A percentile compares a stretch with the other conserved stretches of the same genome.
Conservation (phyloP, 2,329 filamentous ascomycete species). For the Aspergillus floridensis region DNA sequence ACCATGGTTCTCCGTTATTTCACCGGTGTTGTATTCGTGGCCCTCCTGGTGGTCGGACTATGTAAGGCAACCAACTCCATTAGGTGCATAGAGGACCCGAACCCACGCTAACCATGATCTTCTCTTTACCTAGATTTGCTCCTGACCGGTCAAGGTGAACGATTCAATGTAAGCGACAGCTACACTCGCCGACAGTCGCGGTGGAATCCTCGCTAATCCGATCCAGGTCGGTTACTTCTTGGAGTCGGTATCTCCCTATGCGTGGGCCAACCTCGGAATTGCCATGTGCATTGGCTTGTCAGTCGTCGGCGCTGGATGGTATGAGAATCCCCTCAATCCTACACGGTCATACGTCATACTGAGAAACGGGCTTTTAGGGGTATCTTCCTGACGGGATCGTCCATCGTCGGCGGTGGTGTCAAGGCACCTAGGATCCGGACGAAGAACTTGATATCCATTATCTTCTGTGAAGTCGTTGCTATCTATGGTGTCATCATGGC, state of each 20-base stretch:
- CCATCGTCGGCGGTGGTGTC: slow-evolving; percentile 94
- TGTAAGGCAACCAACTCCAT: slow-evolving; percentile 57
- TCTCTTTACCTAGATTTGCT: slow-evolving; percentile 74
- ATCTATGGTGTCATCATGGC: slow-evolving; percentile 99
- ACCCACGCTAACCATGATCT: slow-evolving; percentile 19
- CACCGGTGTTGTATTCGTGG: slow-evolving; percentile 64
- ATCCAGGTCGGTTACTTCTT: slow-evolving; percentile 83
- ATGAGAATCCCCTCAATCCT: slow-evolving; percentile 20
- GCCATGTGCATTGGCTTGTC: slow-evolving; percentile 93
- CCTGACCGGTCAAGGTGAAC: slow-evolving; percentile 92
- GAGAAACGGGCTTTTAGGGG: slow-evolving; percentile 62
- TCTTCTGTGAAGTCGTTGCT: slow-evolving; percentile 99
- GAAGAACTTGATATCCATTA: slow-evolving; percentile 99
- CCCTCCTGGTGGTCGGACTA: slow-evolving; percentile 70
- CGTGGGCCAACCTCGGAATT: slow-evolving; percentile 89
- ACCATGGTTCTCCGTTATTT: slow-evolving; percentile 72
- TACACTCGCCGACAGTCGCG: background rate
- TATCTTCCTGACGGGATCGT: slow-evolving; percentile 97
- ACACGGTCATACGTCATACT: background rate
- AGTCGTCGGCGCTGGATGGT: slow-evolving; percentile 97
- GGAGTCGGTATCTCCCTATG: slow-evolving; percentile 88
- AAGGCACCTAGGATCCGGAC: slow-evolving; percentile 96
- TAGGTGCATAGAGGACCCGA: slow-evolving; percentile 5
- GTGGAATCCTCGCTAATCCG: slow-evolving; percentile 20
- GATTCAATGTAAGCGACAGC: slow-evolving; percentile 74